These are phyloP conservation scores for Anthostomella pinea DNA, from an alignment of 2,329 filamentous ascomycete species.

Conservation along the genomic window DNA sequence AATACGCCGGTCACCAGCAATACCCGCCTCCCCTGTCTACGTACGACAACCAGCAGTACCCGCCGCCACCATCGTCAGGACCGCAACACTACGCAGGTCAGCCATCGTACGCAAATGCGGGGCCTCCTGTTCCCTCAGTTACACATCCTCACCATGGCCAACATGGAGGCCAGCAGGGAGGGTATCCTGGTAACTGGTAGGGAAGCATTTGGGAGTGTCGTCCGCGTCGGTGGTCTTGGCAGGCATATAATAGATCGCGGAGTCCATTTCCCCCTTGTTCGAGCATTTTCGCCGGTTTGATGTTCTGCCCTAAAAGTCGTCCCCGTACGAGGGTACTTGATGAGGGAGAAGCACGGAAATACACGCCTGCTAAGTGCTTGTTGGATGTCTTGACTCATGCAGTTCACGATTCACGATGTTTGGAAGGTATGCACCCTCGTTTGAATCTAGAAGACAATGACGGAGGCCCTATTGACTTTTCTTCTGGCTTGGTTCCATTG, in stretches of 20 bases:
- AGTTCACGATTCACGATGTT: slow-evolving; percentile 22
- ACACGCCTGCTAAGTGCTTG: slow-evolving; percentile 6
- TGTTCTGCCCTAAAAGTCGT: not conserved
- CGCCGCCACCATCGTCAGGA: slow-evolving; percentile 22
- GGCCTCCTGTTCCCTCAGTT: slow-evolving; percentile 23
- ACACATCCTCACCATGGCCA: slow-evolving; percentile 28
- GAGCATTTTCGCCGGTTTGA: slow-evolving; percentile 11
- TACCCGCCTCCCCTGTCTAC: slow-evolving; percentile 30
- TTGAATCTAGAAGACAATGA: slow-evolving; percentile 21
- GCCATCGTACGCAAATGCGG: slow-evolving; percentile 28
- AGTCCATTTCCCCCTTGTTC: slow-evolving; percentile 12
- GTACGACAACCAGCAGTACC: slow-evolving; percentile 25
- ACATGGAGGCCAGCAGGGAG: slow-evolving; percentile 30
- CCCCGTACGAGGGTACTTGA: no score
- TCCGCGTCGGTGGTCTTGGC: not conserved
- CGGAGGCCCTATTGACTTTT: slow-evolving; percentile 37
- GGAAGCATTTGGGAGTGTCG: not conserved
- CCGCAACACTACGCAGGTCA: slow-evolving; percentile 27
- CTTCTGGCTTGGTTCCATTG: slow-evolving; percentile 29
- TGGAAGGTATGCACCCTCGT: slow-evolving; percentile 17
- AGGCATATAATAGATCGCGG: slow-evolving; percentile 19
- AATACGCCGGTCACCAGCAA: slow-evolving; percentile 29
- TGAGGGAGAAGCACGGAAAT: not conserved
- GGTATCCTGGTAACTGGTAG: slow-evolving; percentile 34
- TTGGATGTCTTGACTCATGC: slow-evolving; percentile 14